phyloP scores from a whole-genome alignment of 441 rosid species.

The Macaranga tanarius region DNA sequence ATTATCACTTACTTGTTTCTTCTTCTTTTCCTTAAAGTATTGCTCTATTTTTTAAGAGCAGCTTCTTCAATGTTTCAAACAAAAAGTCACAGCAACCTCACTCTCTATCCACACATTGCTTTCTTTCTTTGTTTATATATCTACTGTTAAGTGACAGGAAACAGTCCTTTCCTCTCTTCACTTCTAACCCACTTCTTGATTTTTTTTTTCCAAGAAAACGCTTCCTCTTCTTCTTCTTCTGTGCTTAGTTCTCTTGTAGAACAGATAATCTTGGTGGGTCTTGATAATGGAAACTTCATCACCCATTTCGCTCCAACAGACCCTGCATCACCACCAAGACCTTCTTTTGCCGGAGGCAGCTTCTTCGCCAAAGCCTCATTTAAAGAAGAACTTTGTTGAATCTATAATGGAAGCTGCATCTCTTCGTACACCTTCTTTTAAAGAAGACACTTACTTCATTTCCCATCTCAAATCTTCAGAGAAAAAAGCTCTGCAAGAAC shows the following conservation, averaged over 20 bases:
- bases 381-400: slow-evolving; percentile 67
- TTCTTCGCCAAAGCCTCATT: slow-evolving; percentile 39
- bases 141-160: neutral
- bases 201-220: too few relatives aligned
- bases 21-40: neutral
- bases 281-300: slow-evolving; percentile 56
- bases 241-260: neutral
- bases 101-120: slow-evolving; percentile 12
- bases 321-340: slow-evolving; percentile 26
- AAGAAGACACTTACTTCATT: slow-evolving; percentile 80
- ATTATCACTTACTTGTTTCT: too few relatives aligned
- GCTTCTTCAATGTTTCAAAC: slow-evolving; percentile 38
- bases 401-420: slow-evolving; percentile 67
- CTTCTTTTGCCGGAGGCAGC: slow-evolving; percentile 22
- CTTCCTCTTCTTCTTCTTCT: neutral
- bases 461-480: slow-evolving; percentile 75
- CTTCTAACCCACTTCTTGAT: neutral
- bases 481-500: slow-evolving; percentile 68
- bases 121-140: slow-evolving; percentile 17
- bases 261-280: slow-evolving; percentile 18
- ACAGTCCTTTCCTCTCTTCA: neutral
- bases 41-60: slow-evolving; percentile 13
- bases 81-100: slow-evolving; percentile 34
- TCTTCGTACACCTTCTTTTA: slow-evolving; percentile 65
- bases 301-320: slow-evolving; percentile 39